Evolutionary conservation across 2,329 filamentous ascomycete genomes (phyloP).

Genomic region (Dactylellina haptotyla): DNA sequence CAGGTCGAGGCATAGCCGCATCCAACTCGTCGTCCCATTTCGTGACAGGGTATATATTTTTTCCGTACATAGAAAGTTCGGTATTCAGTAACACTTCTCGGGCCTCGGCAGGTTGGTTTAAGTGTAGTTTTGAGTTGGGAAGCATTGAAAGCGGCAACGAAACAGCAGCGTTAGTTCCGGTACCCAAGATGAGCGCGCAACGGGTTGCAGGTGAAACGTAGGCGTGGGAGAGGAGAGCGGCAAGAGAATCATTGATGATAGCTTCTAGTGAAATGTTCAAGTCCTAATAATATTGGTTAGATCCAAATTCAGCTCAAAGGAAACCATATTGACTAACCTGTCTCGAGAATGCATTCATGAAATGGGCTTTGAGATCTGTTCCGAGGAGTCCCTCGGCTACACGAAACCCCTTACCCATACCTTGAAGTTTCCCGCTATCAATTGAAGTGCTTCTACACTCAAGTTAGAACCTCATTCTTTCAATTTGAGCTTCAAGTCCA

Average conservation of each 20-base stretch:
- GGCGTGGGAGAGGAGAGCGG: constrained; percentile 73
- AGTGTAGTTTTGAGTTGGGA: constrained; percentile 51
- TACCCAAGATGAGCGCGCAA: constrained; percentile 73
- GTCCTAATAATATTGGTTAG: constrained; percentile 63
- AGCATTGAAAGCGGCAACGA: constrained; percentile 71
- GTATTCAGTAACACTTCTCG: constrained; percentile 73
- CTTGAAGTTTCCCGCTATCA: constrained; percentile 65
- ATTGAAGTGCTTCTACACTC: constrained; percentile 66
- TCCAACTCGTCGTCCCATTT: constrained; percentile 70
- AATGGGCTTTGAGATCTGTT: constrained; percentile 43
- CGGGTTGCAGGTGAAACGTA: constrained; percentile 69
- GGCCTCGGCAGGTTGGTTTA: constrained; percentile 9
- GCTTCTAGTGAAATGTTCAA: constrained; percentile 42
- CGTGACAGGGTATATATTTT: constrained; percentile 69
- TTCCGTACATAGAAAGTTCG: constrained; percentile 74
- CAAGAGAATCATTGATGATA: constrained; percentile 70
- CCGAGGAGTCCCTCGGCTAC: constrained; percentile 39
- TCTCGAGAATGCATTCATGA: constrained; percentile 66
- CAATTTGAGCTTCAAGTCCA: constrained; percentile 42
- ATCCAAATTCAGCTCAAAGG: constrained; percentile 61
- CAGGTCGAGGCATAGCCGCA: constrained; percentile 67
- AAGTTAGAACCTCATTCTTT: constrained; percentile 60
- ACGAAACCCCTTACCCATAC: constrained; percentile 61
- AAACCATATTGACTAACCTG: constrained; percentile 63
- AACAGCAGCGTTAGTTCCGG: constrained; percentile 73